Evolutionary conservation across 352 stramenopile species (phyloP).

Genomic region (Pythium pyrilobum): DNA sequence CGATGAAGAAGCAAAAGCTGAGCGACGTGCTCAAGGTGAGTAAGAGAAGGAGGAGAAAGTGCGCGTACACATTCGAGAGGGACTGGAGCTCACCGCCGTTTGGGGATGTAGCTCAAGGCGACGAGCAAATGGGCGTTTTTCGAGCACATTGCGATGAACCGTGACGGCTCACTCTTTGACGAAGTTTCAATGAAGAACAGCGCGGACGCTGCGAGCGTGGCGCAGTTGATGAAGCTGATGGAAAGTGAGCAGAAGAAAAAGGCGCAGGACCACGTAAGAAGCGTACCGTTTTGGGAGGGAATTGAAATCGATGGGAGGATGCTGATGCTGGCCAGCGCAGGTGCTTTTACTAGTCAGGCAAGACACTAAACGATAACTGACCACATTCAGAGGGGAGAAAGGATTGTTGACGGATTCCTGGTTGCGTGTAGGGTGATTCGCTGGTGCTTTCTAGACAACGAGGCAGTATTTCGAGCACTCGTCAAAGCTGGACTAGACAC

Average conservation of each 20-base stretch:
- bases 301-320: too few species aligned
- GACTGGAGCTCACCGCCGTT: neutral
- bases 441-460: conserved; percentile 13
- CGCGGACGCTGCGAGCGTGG: conserved; percentile 2
- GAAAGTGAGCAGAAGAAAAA: conserved; percentile 15
- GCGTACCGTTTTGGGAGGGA: neutral
- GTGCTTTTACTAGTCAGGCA: neutral
- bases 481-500: conserved; percentile 7
- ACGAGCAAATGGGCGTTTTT: conserved; percentile 9
- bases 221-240: conserved; percentile 15
- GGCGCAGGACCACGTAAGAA: conserved; percentile 17
- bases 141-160: neutral
- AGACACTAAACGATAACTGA: too few species aligned
- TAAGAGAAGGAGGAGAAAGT: too few species aligned
- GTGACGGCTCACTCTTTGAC: neutral
- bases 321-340: too few species aligned
- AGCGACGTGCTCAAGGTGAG: conserved; percentile 13
- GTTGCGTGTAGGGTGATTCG: conserved; percentile 11
- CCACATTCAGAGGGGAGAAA: neutral
- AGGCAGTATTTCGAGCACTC: conserved; percentile 6
- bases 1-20: conserved; percentile 2
- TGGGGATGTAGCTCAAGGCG: neutral
- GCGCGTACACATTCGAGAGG: neutral
- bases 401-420: neutral
- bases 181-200: conserved; percentile 5